These are phyloP conservation scores for Paramecium primaurelia DNA, from an alignment of 73 alveolate genomes.

Conservation along the genomic window DNA sequence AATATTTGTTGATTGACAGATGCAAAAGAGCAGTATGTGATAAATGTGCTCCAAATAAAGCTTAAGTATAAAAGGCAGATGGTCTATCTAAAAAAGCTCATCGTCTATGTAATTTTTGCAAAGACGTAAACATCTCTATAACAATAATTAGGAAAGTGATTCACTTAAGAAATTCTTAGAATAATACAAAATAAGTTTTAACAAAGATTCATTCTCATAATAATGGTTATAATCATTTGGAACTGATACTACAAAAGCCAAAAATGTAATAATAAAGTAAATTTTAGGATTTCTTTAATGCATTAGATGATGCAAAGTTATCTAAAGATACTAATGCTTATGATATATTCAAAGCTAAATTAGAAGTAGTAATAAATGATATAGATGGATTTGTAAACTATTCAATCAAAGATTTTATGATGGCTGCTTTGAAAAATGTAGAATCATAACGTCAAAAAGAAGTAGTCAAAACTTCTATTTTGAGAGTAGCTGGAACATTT, in stretches of 20 bases:
- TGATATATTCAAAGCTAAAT: neutral
- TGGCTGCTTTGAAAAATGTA: neutral
- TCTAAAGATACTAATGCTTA: neutral
- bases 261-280: neutral
- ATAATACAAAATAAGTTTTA: neutral
- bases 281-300: neutral
- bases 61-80: neutral
- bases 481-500: conserved; percentile 15
- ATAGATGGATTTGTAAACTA: neutral
- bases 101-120: conserved; percentile 4
- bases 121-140: neutral
- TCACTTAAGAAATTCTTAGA: neutral
- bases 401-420: neutral
- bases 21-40: conserved; percentile 41
- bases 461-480: neutral
- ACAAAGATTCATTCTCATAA: neutral
- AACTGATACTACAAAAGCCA: neutral
- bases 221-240: conserved; percentile 7
- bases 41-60: conserved; percentile 24
- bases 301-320: neutral
- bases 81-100: neutral
- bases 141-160: neutral
- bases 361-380: neutral
- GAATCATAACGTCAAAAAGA: neutral
- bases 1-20: neutral